Base-by-base conservation (phyloP, 73 alveolate genomes). In the Blepharisma japonicum region DNA sequence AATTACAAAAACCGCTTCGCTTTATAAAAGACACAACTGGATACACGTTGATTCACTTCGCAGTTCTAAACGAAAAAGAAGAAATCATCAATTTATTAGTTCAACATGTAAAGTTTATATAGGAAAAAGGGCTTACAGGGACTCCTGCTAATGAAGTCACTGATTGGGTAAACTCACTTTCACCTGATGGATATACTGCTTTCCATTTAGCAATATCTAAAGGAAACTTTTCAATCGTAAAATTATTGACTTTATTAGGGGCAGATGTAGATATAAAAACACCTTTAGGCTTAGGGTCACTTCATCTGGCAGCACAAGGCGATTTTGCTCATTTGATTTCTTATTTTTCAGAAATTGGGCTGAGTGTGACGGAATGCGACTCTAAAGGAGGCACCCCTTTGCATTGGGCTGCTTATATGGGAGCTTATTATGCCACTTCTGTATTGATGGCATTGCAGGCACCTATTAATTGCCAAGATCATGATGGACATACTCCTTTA, bases 331-430 rank as follows among this genome's bases (percentile, higher is more conserved):
- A 91, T 55, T 80, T 95, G 6, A 82, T 93, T 38, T 46, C 79
- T 55, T 96, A 78, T 82, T 94, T 92, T 83, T 45, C 70, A 25
- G 68, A 80, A 51, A 85, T 71, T 56, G 87, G 92, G 55, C 79
- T 89, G 56, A 80, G 85, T 55, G 78, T 94, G 27, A 81, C 89
- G 77, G 18, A 71, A 18, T 7, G 42, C 14, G 98, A 93, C 86
- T 78, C 81, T 68, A 87, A 86, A 68, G 87, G 87, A 7, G 71
- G 94, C 71, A 91, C 99, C 38, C 99, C 99, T 0, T 86, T 97
- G 14, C 99, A 95, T 86, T 97, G 99, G 98, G 99, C 99, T 20
- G 83, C 95, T 76, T 94, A 80, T 84, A 86, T 93, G 54, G 96
- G 95, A 54, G 77, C 91, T 71, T 96, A 96, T 47, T 82, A 86